Percentiles rank a stretch among this genome's conserved stretches.
These are phyloP conservation scores for Cyclotella atomus DNA, from an alignment of 108 stramenopile genomes.

Conservation along the genomic window DNA sequence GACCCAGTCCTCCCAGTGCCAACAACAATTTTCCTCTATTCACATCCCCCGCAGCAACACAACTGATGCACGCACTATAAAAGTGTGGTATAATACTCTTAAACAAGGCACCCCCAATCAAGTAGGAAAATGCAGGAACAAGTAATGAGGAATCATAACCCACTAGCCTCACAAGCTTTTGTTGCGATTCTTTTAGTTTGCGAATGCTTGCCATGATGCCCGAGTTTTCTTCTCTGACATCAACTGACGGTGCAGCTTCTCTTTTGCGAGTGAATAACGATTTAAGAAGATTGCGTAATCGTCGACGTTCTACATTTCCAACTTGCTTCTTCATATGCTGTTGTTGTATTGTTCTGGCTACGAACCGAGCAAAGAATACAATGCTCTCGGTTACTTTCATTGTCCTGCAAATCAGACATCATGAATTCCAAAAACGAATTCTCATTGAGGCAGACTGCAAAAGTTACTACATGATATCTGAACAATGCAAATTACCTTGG, in stretches of 20 bases:
- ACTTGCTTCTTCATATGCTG: constrained; percentile 15
- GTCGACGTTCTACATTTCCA: constrained; percentile 14
- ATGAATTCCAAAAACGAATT: neutral
- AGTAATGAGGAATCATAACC: constrained; percentile 75
- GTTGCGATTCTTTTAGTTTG: constrained; percentile 73
- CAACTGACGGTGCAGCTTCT: no score
- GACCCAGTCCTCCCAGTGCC: constrained; percentile 66
- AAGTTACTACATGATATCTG: no score
- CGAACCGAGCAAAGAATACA: constrained; percentile 39
- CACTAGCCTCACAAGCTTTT: constrained; percentile 71
- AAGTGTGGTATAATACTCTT: constrained; percentile 77
- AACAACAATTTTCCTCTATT: constrained; percentile 50
- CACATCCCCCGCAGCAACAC: constrained; percentile 62
- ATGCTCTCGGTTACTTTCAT: constrained; percentile 47
- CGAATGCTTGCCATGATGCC: constrained; percentile 35
- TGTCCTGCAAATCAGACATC: constrained; percentile 10
- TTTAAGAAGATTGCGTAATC: constrained; percentile 25
- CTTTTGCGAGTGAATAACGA: no score
- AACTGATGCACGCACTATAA: constrained; percentile 72
- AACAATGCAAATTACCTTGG: constrained; percentile 8
- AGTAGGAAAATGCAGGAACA: constrained; percentile 71
- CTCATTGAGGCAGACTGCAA: no score
- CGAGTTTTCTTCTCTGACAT: constrained; percentile 14
- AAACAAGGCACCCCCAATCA: constrained; percentile 78
- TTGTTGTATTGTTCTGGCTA: constrained; percentile 28